A percentile compares a stretch with the other conserved stretches of the same genome.
These are phyloP conservation scores for Fusarium tupiense DNA, from an alignment of 2,329 filamentous ascomycete species.

Conservation along the genomic window DNA sequence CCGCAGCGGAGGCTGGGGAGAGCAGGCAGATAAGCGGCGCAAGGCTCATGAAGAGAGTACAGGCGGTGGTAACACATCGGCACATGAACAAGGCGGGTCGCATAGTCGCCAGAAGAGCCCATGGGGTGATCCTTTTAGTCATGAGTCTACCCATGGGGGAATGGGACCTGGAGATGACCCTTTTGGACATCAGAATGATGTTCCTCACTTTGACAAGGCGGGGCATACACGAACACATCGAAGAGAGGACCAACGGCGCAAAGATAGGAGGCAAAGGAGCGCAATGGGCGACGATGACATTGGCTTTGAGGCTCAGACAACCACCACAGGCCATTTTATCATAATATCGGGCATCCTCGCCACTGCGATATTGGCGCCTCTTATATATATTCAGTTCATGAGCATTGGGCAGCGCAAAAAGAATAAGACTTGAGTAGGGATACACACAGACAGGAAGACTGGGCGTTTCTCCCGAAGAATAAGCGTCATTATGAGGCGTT, in stretches of 20 bases:
- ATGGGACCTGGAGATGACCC: constrained; percentile 69
- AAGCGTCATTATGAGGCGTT: neutral
- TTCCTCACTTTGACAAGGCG: constrained; percentile 81
- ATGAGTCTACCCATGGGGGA: constrained; percentile 50
- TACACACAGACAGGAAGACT: neutral
- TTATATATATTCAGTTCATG: constrained; percentile 52
- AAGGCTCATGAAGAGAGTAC: constrained; percentile 60
- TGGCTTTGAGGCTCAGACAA: constrained; percentile 55
- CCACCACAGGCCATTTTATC: constrained; percentile 58
- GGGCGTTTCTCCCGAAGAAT: neutral
- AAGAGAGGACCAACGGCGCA: constrained; percentile 63
- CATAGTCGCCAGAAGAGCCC: constrained; percentile 26
- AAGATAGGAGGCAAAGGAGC: constrained; percentile 47
- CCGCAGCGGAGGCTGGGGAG: constrained; percentile 80
- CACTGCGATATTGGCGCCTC: constrained; percentile 58
- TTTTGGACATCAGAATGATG: constrained; percentile 59
- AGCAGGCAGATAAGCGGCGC: constrained; percentile 66
- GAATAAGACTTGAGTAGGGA: constrained; percentile 20
- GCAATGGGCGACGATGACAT: constrained; percentile 52
- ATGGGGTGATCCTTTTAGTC: constrained; percentile 37
- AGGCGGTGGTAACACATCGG: constrained; percentile 43
- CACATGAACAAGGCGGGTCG: constrained; percentile 21
- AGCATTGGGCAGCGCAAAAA: constrained; percentile 46
- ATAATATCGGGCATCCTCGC: constrained; percentile 59
- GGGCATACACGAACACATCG: constrained; percentile 80